Base-by-base conservation (phyloP, 768 basidiomycete species). In the Termitomyces heimii region DNA sequence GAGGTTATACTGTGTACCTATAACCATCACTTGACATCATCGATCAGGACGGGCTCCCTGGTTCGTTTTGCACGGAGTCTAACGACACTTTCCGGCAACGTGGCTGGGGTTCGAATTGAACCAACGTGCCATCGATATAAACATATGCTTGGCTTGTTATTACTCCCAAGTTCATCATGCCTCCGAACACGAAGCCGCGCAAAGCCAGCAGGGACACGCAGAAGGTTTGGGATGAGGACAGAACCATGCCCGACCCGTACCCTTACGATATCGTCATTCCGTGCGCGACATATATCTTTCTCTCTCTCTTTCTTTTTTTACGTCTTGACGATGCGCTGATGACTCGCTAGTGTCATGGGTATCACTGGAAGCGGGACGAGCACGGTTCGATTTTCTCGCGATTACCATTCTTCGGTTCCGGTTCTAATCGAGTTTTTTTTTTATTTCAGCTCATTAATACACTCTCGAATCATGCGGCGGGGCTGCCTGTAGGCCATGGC, bases 181-280 rank as follows among this genome's bases (percentile, higher is more conserved):
- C 57, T 43, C 12, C 58, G 4, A 40, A 29, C 51, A 52, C 51
- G n/a, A 57, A 34, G 31, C 53, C 52, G 18, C 47, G 40, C 34
- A 54, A 55, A 39, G 40, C 43, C 28, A 51, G n/a, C 40, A 49
- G 50, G 29, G 47, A 54, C 20, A 26, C 16, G 29, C 52, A 46
- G 22, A 55, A 55, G 20, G 40, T 53, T 31, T 58, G 51, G 57
- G 31, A 45, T 26, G 48, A 52, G n/a, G 53, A 55, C 53, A 22
- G 43, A 34, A 37, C 35, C 32, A 32, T 60, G 9, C 5, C 55
- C 28, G 52, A 60, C 54, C 57, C 60, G 42, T 50, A 61, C 29
- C 34, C 53, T 26, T 51, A 62, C 32, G 60, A 62, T 29, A 62
- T 62, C n/a, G 60, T 62, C 20, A 56, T 62, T 53, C 57, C 60